Base-by-base conservation (phyloP, 1,139 yeast genomes). In the Geotrichum phurueaensis region DNA sequence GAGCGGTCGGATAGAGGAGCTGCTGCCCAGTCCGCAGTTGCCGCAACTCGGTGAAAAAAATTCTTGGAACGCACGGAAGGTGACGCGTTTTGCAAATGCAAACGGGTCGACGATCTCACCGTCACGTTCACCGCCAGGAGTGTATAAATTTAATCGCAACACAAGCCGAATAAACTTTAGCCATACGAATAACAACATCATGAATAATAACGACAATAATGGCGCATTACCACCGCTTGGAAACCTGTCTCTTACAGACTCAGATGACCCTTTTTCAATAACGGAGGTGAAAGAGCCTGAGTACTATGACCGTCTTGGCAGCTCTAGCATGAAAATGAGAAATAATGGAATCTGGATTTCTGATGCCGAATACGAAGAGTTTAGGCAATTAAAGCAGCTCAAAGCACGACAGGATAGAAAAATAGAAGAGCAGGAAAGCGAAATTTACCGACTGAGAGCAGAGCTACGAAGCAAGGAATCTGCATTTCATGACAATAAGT, bases 241-340 rank as follows among this genome's bases (percentile, higher is more conserved):
- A 13, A 43, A 54, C 12, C 47, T 58, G 20, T 54, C 60, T 2
- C 33, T 54, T 1, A 54, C 54, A n/a, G 58, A 54, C 49, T 53
- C 60, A 2, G 57, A 54, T 25, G 43, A 52, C 18, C 20, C 60
- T 12, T 31, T 47, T 39, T 57, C 60, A n/a, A 39, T 45, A n/a
- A 54, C 57, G 2, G 57, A 54, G 51, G 51, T 7, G 5, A 18
- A 25, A 13, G 18, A 25, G 27, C n/a, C 51, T 18, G 51, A 22
- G 15, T 1, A 23, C 10, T 10, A 13, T 48, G 13, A 25, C 23
- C 31, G 3, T 2, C n/a, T 15, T 15, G 51, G 18, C 23, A 12
- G n/a, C 20, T 18, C 43, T n/a, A 13, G 22, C 22, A 54, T 45
- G 9, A 18, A 10, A 1, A 43, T 31, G 20, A 12, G 15, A 2